Conservation (phyloP, 345 rosid genomes). For the Acer campestre region DNA sequence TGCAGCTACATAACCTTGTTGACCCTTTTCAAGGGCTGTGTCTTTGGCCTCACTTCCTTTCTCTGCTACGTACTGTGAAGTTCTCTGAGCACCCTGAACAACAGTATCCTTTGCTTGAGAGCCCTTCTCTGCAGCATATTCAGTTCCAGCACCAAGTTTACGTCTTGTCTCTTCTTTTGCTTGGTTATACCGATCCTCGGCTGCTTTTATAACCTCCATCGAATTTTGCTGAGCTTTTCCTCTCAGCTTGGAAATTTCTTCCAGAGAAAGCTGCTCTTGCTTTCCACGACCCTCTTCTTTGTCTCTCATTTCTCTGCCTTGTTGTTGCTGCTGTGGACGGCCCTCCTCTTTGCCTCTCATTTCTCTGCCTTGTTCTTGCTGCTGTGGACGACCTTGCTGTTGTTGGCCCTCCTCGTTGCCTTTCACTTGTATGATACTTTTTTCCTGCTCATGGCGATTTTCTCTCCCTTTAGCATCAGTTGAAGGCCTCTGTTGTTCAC, state of each 20-base stretch:
- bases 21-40: slow-evolving; percentile 27
- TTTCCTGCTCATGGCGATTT: not conserved
- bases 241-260: slow-evolving; percentile 50
- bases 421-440: not conserved
- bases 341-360: not conserved
- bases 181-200: slow-evolving; percentile 53
- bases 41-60: slow-evolving; percentile 53
- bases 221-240: slow-evolving; percentile 60
- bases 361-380: not conserved
- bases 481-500: slow-evolving; percentile 6
- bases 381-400: not conserved
- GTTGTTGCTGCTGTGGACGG: not conserved
- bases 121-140: slow-evolving; percentile 26
- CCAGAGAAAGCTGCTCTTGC: slow-evolving; percentile 35
- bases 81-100: slow-evolving; percentile 33
- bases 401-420: not conserved
- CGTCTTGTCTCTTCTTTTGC: slow-evolving; percentile 37
- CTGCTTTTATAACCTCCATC: slow-evolving; percentile 43
- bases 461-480: not conserved
- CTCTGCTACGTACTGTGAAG: slow-evolving; percentile 32
- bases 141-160: slow-evolving; percentile 13
- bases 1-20: slow-evolving; percentile 8
- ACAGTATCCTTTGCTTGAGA: slow-evolving; percentile 36
- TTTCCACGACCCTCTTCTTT: slow-evolving; percentile 3
- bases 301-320: slow-evolving; percentile 9